Percentiles rank a stretch among this genome's conserved stretches.
Conservation (phyloP, 352 stramenopile species). For the Peronosclerospora sorghi region DNA sequence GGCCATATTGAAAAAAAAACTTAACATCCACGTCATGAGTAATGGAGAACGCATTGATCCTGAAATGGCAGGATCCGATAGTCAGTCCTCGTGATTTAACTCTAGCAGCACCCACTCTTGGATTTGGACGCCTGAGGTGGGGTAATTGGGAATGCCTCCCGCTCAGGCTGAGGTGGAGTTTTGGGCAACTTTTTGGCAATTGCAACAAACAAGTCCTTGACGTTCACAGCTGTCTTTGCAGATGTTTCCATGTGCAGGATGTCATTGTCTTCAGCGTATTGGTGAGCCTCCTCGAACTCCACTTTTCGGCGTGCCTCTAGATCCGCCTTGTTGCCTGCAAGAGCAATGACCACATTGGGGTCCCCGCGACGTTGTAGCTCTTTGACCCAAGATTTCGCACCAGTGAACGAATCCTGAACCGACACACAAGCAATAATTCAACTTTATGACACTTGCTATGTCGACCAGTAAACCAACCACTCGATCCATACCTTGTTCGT, state of each 20-base stretch:
- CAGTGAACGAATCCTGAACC: conserved; percentile 90
- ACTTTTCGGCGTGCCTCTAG: conserved; percentile 95
- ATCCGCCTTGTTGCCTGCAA: conserved; percentile 98
- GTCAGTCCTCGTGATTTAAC: conserved; percentile 15
- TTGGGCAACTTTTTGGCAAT: conserved; percentile 87
- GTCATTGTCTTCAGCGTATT: conserved; percentile 97
- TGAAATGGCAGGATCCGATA: conserved; percentile 22
- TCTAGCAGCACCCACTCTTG: conserved; percentile 76
- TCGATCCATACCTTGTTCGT: conserved; percentile 85
- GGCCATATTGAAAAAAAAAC: conserved; percentile 2
- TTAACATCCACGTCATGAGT: conserved; percentile 7
- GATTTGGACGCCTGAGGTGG: conserved; percentile 65
- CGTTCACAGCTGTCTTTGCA: conserved; percentile 98
- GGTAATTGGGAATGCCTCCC: conserved; percentile 78
- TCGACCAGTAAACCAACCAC: not conserved
- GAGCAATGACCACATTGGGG: conserved; percentile 93
- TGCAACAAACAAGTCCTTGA: conserved; percentile 98
- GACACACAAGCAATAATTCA: not conserved
- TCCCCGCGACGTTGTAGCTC: conserved; percentile 98
- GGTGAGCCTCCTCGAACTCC: conserved; percentile 93
- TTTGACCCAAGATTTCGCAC: conserved; percentile 99
- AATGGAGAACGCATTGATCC: conserved; percentile 17
- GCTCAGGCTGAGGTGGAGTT: conserved; percentile 69
- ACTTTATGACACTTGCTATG: not conserved
- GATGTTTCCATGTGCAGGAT: conserved; percentile 99